Conservation (phyloP, 1,284 basidiomycete species). For the Psilocybe mexicana region DNA sequence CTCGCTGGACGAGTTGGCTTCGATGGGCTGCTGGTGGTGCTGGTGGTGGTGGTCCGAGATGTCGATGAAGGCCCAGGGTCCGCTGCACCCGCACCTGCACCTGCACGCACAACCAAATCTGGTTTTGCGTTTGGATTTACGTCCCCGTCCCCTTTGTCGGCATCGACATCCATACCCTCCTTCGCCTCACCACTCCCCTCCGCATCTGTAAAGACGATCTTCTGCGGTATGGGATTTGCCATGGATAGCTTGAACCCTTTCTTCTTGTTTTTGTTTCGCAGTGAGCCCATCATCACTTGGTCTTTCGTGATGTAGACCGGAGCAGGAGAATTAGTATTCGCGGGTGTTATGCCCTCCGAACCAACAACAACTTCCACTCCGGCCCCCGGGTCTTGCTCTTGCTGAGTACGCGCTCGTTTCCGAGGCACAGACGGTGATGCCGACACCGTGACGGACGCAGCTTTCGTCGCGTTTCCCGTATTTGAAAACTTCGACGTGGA, state of each 20-base stretch:
- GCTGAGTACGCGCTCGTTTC: no score
- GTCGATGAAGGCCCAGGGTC: no score
- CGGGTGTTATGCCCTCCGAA: no score
- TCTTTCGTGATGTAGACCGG: constrained; percentile 16
- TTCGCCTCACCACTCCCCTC: not conserved
- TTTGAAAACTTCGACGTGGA: not conserved
- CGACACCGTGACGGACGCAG: no score
- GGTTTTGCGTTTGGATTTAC: no score
- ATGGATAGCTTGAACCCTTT: constrained; percentile 63
- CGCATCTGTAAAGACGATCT: constrained; percentile 55
- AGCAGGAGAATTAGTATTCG: not conserved
- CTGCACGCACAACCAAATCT: not conserved
- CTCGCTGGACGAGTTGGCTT: constrained; percentile 19
- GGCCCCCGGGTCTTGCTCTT: no score
- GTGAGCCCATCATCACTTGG: constrained; percentile 53
- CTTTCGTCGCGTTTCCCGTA: no score
- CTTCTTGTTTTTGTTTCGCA: constrained; percentile 75
- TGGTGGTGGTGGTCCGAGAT: constrained; percentile 12
- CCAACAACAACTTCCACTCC: not conserved
- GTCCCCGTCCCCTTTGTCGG: no score
- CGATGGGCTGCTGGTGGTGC: constrained; percentile 11
- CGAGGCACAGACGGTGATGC: no score
- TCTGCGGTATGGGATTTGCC: constrained; percentile 45
- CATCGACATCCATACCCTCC: not conserved
- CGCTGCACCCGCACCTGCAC: no score